Percentiles rank a stretch among this genome's conserved stretches.
These are phyloP conservation scores for Capronia epimyces DNA, from an alignment of 2,329 filamentous ascomycete genomes.

Conservation along the genomic window DNA sequence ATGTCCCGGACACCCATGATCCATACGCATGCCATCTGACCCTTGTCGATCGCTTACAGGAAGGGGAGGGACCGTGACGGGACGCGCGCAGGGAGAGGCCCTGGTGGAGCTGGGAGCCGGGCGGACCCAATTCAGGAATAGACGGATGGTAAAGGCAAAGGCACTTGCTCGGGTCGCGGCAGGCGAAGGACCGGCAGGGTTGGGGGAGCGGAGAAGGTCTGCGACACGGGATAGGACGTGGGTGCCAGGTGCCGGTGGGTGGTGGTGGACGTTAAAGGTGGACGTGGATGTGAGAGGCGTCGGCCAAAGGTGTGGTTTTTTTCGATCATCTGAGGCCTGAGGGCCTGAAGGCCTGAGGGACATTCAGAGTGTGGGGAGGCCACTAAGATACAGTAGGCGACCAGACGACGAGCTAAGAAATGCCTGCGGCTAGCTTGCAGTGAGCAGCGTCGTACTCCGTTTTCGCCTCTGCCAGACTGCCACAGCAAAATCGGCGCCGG, in stretches of 20 bases:
- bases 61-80: slow-evolving; percentile 6
- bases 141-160: not conserved
- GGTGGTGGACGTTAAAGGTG: not conserved
- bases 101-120: not conserved
- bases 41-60: slow-evolving; percentile 13
- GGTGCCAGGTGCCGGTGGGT: not conserved
- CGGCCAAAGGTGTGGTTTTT: not conserved
- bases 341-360: not conserved
- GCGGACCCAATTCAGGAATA: not conserved
- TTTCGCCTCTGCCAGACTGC: too few species aligned
- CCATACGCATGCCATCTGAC: slow-evolving; percentile 18
- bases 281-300: not conserved
- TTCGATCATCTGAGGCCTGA: not conserved
- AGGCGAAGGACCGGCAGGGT: not conserved
- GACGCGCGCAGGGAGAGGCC: not conserved
- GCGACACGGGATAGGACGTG: not conserved
- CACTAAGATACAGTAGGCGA: too few species aligned
- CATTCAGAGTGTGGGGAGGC: not conserved
- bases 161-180: not conserved
- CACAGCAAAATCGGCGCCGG: not conserved
- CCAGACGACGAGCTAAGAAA: not conserved
- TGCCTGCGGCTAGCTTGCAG: not conserved
- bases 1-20: not conserved
- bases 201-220: not conserved
- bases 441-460: too few species aligned